These are phyloP conservation scores for Aspergillus versicolor DNA, from an alignment of 2,329 filamentous ascomycete species.

Conservation along the genomic window DNA sequence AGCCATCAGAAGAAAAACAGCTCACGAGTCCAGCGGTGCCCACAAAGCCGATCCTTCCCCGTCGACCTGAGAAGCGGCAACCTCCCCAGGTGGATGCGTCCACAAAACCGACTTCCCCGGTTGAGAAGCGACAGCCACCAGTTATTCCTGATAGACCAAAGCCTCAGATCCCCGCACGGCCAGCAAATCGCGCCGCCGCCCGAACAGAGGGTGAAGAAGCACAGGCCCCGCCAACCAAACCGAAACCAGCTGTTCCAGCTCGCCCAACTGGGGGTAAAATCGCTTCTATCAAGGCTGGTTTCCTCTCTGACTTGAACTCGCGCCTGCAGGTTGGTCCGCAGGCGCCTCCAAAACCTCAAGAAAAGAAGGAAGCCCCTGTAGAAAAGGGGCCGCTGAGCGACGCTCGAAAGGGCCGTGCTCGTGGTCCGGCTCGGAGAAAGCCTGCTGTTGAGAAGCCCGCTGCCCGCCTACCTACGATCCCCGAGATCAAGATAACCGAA, in stretches of 20 bases:
- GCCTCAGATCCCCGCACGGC: slow-evolving; percentile 65
- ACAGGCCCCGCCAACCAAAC: slow-evolving; percentile 50
- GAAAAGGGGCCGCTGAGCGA: slow-evolving; percentile 81
- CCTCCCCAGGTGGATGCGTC: slow-evolving; percentile 31
- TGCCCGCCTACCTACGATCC: slow-evolving; percentile 31
- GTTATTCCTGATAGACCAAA: slow-evolving; percentile 60
- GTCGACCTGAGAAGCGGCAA: slow-evolving; percentile 36
- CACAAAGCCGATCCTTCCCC: slow-evolving; percentile 33
- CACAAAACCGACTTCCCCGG: slow-evolving; percentile 45
- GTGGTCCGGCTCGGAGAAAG: slow-evolving; percentile 78
- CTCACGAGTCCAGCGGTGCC: slow-evolving; percentile 40
- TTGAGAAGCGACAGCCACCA: slow-evolving; percentile 53
- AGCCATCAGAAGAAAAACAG: slow-evolving; percentile 54
- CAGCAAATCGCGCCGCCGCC: slow-evolving; percentile 51
- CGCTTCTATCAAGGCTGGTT: slow-evolving; percentile 83
- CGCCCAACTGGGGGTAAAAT: slow-evolving; percentile 82
- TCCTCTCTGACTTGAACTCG: slow-evolving; percentile 90
- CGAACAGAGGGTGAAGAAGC: slow-evolving; percentile 33
- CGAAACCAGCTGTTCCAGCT: slow-evolving; percentile 81
- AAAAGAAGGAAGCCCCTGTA: slow-evolving; percentile 59
- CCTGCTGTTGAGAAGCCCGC: slow-evolving; percentile 60
- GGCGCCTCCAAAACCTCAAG: slow-evolving; percentile 67
- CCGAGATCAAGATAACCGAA: slow-evolving; percentile 39
- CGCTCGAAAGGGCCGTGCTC: slow-evolving; percentile 84
- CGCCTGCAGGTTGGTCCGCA: slow-evolving; percentile 84